These are phyloP conservation scores for Aphanomyces stellatus DNA, from an alignment of 352 stramenopile genomes.

Conservation along the genomic window DNA sequence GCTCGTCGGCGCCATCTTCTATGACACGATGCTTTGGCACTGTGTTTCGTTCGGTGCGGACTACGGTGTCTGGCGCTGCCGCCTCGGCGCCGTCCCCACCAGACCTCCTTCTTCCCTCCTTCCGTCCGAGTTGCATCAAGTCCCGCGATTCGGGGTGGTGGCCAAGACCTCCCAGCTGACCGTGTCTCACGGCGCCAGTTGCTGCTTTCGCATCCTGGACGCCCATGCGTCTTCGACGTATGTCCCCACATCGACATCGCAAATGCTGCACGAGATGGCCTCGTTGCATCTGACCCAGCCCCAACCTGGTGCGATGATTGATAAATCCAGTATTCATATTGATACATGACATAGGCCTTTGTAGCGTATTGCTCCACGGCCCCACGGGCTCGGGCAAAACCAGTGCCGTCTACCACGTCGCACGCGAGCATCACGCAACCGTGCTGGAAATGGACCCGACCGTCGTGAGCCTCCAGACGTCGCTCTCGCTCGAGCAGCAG, in stretches of 20 bases:
- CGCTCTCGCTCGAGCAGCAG: conserved; percentile 34
- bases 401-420: conserved; percentile 46
- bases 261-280: not conserved
- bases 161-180: conserved; percentile 2
- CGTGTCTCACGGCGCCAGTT: not conserved
- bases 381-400: conserved; percentile 67
- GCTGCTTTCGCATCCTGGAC: not conserved
- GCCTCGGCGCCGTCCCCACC: not conserved
- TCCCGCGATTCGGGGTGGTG: not conserved
- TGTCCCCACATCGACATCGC: not conserved
- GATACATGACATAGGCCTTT: not conserved
- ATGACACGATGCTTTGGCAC: conserved; percentile 12
- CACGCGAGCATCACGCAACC: conserved; percentile 37
- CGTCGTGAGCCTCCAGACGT: conserved; percentile 24
- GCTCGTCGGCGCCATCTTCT: not conserved
- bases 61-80: conserved; percentile 14
- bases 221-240: not conserved
- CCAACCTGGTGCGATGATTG: not conserved
- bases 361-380: conserved; percentile 43
- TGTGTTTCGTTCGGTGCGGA: conserved; percentile 8
- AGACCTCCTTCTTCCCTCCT: not conserved
- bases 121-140: not conserved
- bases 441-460: conserved; percentile 55
- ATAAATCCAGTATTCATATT: not conserved
- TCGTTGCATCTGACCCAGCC: not conserved